These are phyloP conservation scores for Grosmannia huntii DNA, from an alignment of 2,329 filamentous ascomycete species.

Conservation along the genomic window DNA sequence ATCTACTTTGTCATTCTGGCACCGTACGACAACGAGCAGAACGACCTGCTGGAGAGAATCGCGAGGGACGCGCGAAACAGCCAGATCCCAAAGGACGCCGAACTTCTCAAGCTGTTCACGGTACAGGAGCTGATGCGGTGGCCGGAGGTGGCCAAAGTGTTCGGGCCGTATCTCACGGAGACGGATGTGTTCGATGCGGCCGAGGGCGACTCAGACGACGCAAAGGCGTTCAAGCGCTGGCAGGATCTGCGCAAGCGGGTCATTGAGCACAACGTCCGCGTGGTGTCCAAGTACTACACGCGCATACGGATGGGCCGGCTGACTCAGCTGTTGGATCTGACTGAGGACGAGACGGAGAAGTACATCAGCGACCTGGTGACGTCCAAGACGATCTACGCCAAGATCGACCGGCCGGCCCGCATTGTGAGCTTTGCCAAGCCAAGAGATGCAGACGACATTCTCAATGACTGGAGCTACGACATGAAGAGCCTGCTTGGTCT, in stretches of 20 bases:
- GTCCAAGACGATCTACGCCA: conserved; percentile 94
- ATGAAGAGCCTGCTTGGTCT: conserved; percentile 62
- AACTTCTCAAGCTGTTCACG: conserved; percentile 88
- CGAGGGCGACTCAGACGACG: conserved; percentile 52
- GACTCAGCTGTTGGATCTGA: conserved; percentile 80
- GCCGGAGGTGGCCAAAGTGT: conserved; percentile 83
- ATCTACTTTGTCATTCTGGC: conserved; percentile 97
- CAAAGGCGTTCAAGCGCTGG: conserved; percentile 78
- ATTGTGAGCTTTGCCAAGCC: conserved; percentile 93
- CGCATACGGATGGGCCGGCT: conserved; percentile 87
- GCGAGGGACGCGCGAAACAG: conserved; percentile 72
- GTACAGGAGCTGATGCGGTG: conserved; percentile 96
- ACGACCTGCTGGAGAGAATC: conserved; percentile 89
- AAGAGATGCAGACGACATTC: conserved; percentile 82
- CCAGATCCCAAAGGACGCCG: conserved; percentile 65
- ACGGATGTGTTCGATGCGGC: conserved; percentile 80
- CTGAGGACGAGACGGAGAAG: conserved; percentile 94
- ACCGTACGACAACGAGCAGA: conserved; percentile 96
- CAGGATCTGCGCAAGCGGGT: conserved; percentile 93
- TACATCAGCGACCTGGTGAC: conserved; percentile 97
- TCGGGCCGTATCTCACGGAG: conserved; percentile 72
- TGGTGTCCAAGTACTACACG: conserved; percentile 97
- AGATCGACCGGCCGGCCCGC: conserved; percentile 87
- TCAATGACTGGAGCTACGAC: conserved; percentile 98
- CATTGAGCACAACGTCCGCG: conserved; percentile 97